Conservation (phyloP, 805 yeast species). For the Saccharomycopsis sp. region DNA sequence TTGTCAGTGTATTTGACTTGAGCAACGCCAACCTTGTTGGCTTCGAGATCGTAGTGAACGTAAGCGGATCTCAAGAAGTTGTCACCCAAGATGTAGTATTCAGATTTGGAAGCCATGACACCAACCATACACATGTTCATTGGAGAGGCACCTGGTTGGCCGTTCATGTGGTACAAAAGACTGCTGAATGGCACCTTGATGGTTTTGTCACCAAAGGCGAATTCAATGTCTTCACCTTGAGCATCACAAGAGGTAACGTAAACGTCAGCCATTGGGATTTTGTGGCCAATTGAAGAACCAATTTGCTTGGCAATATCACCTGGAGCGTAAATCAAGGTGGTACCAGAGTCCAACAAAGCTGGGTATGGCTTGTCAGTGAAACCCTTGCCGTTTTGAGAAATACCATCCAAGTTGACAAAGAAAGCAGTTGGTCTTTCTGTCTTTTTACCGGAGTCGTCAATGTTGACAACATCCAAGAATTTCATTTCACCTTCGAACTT, state of each 20-base stretch:
- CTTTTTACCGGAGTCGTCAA: slow-evolving; percentile 23
- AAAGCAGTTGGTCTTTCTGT: slow-evolving; percentile 44
- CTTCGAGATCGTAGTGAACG: slow-evolving; percentile 45
- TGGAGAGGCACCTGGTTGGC: neutral
- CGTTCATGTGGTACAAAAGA: slow-evolving; percentile 22
- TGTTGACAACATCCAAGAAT: slow-evolving; percentile 44
- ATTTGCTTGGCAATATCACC: slow-evolving; percentile 24
- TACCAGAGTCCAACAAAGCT: slow-evolving; percentile 50
- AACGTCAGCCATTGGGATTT: slow-evolving; percentile 32
- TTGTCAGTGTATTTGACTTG: slow-evolving; percentile 31
- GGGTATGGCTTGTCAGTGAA: slow-evolving; percentile 25
- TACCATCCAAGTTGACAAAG: slow-evolving; percentile 27
- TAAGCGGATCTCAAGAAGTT: slow-evolving; percentile 44
- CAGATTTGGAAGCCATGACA: slow-evolving; percentile 29
- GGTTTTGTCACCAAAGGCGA: slow-evolving; percentile 49
- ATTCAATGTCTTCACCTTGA: slow-evolving; percentile 31
- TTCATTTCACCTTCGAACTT: slow-evolving; percentile 47
- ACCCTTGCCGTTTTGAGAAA: slow-evolving; percentile 5
- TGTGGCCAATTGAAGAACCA: slow-evolving; percentile 27
- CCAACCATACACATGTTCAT: slow-evolving; percentile 36
- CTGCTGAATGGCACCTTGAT: slow-evolving; percentile 41
- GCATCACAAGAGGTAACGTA: slow-evolving; percentile 40
- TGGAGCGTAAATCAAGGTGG: slow-evolving; percentile 44
- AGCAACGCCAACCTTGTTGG: slow-evolving; percentile 36
- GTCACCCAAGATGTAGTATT: slow-evolving; percentile 42